Base-by-base conservation (phyloP, 768 basidiomycete genomes). In the Pleurotus sapidus region DNA sequence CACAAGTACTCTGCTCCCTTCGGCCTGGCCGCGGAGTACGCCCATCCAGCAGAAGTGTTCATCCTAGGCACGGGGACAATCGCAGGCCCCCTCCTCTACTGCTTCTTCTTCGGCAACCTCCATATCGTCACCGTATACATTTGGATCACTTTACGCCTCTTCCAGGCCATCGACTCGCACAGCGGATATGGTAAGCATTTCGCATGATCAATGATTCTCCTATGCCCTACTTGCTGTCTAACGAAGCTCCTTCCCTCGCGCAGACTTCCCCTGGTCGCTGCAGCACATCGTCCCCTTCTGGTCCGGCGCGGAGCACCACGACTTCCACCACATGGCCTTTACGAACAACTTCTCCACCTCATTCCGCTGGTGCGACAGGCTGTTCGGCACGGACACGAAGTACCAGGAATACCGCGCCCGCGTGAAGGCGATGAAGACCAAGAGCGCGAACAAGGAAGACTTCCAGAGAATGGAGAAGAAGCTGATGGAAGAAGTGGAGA, bases 281-380 rank as follows among this genome's bases (percentile, higher is more conserved):
- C 88, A 93, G 63, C 85, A 95, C 76, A 85, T 93, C 62, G 59
- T 98, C 25, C 95, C 95, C 1, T 91, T 98, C 82, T 98, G 95
- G 95, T 89, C 91, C 6, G 95, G 96, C 42, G 95, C 95, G 0
- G 96, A 98, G 65, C 93, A 96, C 74, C 95, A 97, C 70, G 95
- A 98, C 68, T 98, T 94, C 85, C 96, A 98, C 73, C 96, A 99
- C 75, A 91, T 94, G 91, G 88, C 91, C 3, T 96, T 95, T 78
- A 85, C 84, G 48, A 94, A 95, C 79, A 95, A 95, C 79, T 96
- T 82, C 70, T 91, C 92, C 7, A 95, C 94, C 5, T 91, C 89
- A 17, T 97, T 97, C 86, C 85, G 94, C 40, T 96, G 92, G 89
- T 93, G 90, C 71, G 96, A 98, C 71, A 81, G 82, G 59, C 72